Conservation (phyloP, 1,284 basidiomycete species). For the Vanrija pseudolonga region DNA sequence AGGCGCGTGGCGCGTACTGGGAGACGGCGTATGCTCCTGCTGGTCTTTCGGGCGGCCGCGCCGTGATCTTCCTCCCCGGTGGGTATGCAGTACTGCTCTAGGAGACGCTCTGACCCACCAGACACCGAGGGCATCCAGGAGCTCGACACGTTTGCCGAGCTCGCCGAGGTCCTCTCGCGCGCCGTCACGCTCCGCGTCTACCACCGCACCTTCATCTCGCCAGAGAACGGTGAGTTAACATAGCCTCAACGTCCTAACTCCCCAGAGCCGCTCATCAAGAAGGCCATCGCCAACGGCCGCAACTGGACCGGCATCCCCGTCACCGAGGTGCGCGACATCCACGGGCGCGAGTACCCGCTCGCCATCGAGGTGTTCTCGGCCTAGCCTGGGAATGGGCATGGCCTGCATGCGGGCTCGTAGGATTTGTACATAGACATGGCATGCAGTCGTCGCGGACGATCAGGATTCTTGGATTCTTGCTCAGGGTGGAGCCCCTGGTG, state of each 20-base stretch:
- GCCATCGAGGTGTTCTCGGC: slow-evolving; percentile 13
- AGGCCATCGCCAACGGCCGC: not conserved
- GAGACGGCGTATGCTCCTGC: slow-evolving; percentile 17
- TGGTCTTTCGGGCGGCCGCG: slow-evolving; percentile 18
- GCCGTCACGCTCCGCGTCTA: slow-evolving; percentile 25
- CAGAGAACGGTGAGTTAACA: not conserved
- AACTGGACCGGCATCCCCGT: slow-evolving; percentile 9
- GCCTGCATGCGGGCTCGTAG: not conserved
- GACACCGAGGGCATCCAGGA: not conserved
- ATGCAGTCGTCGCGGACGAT: too few relatives aligned
- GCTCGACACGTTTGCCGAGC: not conserved
- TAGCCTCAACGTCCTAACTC: not conserved
- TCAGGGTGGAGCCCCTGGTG: too few relatives aligned
- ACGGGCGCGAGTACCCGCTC: not conserved
- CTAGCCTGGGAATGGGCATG: not conserved
- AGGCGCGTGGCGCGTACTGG: slow-evolving; percentile 15
- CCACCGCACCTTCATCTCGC: slow-evolving; percentile 10
- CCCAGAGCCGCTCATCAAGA: slow-evolving; percentile 1
- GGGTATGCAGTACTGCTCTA: not conserved
- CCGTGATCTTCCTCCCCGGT: slow-evolving; percentile 23
- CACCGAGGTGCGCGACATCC: not conserved
- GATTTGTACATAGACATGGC: not conserved
- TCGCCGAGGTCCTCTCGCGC: slow-evolving; percentile 8
- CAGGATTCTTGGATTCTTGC: too few relatives aligned
- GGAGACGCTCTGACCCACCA: not conserved